Conservation (phyloP, 345 rosid species). For the Salix purpurea region DNA sequence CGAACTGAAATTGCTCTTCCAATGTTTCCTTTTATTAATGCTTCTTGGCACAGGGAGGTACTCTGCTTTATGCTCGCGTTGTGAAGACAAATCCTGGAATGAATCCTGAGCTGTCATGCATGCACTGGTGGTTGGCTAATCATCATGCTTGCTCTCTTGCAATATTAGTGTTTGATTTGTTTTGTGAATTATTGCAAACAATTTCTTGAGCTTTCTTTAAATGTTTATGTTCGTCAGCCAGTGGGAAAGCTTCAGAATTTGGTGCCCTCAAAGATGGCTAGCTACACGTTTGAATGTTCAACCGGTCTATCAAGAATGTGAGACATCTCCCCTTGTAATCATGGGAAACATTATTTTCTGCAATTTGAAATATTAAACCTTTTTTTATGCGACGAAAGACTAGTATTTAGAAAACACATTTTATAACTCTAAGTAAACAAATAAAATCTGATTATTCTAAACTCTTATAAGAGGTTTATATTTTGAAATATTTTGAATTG, state of each 20-base stretch:
- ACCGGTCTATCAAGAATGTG: slow-evolving; percentile 79
- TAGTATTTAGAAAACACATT: too few relatives aligned
- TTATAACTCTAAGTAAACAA: too few relatives aligned
- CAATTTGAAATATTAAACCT: too few relatives aligned
- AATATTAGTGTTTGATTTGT: not conserved
- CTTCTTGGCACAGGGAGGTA: slow-evolving; percentile 50
- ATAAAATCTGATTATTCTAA: too few relatives aligned
- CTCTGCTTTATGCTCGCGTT: slow-evolving; percentile 65
- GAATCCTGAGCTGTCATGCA: slow-evolving; percentile 71
- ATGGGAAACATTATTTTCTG: too few relatives aligned
- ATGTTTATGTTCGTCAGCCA: slow-evolving; percentile 37
- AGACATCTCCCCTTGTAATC: slow-evolving; percentile 15
- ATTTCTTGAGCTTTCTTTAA: not conserved
- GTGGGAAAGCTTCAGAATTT: slow-evolving; percentile 74
- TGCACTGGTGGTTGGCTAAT: slow-evolving; percentile 47
- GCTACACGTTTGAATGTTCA: slow-evolving; percentile 80
- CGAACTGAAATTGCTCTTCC: not conserved
- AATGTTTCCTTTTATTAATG: slow-evolving; percentile 2
- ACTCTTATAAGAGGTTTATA: too few relatives aligned
- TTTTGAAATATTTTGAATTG: rapidly evolving
- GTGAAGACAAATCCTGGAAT: slow-evolving; percentile 72
- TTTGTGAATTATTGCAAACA: not conserved
- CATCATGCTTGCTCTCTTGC: not conserved
- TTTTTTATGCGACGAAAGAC: too few relatives aligned
- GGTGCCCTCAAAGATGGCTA: slow-evolving; percentile 70